Percentiles rank a stretch among this genome's conserved stretches.
Evolutionary conservation across 2,329 filamentous ascomycete species (phyloP).

Genomic region (Monosporascus cannonballus): DNA sequence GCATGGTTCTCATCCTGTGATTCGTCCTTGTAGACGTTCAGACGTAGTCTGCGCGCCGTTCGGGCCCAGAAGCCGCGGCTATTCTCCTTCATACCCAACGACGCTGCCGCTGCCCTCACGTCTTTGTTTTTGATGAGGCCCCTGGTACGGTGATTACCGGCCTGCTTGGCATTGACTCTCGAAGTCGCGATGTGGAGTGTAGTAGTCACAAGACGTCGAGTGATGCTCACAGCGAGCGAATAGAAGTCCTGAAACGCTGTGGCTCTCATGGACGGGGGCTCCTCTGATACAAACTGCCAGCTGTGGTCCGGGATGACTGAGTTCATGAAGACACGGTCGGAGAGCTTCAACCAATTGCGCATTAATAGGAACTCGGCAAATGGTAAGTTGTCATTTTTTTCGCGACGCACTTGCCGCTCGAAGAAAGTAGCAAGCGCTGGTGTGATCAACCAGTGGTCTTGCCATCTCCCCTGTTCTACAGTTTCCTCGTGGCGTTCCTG

Average conservation of each 20-base stretch:
- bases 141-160: conserved; percentile 18
- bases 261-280: conserved; percentile 63
- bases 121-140: conserved; percentile 36
- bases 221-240: conserved; percentile 59
- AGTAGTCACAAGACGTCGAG: conserved; percentile 55
- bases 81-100: conserved; percentile 36
- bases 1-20: not conserved
- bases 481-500: conserved; percentile 59
- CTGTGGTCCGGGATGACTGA: conserved; percentile 53
- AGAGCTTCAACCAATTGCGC: conserved; percentile 56
- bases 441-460: conserved; percentile 60
- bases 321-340: conserved; percentile 72
- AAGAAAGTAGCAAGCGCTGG: conserved; percentile 25
- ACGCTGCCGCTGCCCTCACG: conserved; percentile 42
- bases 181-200: not conserved
- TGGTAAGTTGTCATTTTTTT: conserved; percentile 22
- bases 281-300: conserved; percentile 58
- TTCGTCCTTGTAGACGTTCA: conserved; percentile 39
- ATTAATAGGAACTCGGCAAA: conserved; percentile 54
- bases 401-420: conserved; percentile 5
- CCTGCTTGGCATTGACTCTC: not conserved
- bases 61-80: conserved; percentile 39
- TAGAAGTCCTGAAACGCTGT: conserved; percentile 75
- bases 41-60: conserved; percentile 41
- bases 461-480: conserved; percentile 55